phyloP scores from a whole-genome alignment of 225 moss, liverwort and hornwort genomes.

The Physcomitrium patens region DNA sequence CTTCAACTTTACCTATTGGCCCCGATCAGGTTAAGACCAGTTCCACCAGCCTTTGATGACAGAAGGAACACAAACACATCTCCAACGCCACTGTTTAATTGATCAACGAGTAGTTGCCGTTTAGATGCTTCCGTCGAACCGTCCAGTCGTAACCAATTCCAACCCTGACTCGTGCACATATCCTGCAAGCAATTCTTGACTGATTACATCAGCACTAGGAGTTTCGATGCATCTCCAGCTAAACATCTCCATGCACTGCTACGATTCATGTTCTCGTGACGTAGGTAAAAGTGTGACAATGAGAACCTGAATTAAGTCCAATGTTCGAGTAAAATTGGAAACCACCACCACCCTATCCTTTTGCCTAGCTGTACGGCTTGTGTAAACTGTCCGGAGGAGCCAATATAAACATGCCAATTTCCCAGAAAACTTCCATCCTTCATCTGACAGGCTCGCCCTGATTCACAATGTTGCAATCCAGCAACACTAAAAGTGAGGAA shows the following conservation, averaged over 20 bases:
- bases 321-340: conserved; percentile 86
- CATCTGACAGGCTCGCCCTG: conserved; percentile 43
- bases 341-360: conserved; percentile 82
- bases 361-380: conserved; percentile 29
- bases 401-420: conserved; percentile 65
- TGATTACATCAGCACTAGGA: neutral
- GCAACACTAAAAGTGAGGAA: conserved; percentile 26
- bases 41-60: conserved; percentile 87
- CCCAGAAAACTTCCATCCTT: conserved; percentile 69
- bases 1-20: conserved; percentile 64
- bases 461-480: conserved; percentile 26
- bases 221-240: neutral
- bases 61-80: conserved; percentile 70
- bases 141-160: conserved; percentile 86
- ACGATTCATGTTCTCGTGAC: conserved; percentile 1
- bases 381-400: conserved; percentile 45
- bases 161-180: conserved; percentile 66
- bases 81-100: conserved; percentile 62
- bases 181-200: conserved; percentile 38
- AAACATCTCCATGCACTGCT: neutral
- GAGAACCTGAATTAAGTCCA: conserved; percentile 77
- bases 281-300: conserved; percentile 4
- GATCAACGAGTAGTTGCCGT: conserved; percentile 74
- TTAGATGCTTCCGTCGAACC: conserved; percentile 73
- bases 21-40: conserved; percentile 85